A percentile compares a stretch with the other conserved stretches of the same genome.
These are phyloP conservation scores for Coelastrella sp. DNA, from an alignment of 139 green algal species.

Conservation along the genomic window DNA sequence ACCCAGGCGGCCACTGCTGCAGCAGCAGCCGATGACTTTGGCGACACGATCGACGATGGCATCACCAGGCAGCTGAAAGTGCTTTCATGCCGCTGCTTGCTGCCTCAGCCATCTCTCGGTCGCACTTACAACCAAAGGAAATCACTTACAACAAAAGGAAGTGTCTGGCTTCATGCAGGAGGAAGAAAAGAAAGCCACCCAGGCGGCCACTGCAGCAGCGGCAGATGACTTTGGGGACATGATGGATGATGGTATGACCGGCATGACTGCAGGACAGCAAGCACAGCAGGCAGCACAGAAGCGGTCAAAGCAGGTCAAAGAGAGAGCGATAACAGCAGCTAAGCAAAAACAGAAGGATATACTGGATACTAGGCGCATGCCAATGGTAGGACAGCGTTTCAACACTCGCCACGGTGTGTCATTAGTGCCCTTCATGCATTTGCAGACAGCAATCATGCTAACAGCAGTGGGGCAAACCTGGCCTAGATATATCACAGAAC, in stretches of 20 bases:
- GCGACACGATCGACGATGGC: not conserved
- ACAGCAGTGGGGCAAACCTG: too few relatives aligned
- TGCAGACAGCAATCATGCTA: too few relatives aligned
- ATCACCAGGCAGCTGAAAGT: not conserved
- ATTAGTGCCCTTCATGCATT: too few relatives aligned
- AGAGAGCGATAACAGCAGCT: slow-evolving; percentile 14
- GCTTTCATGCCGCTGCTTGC: too few relatives aligned
- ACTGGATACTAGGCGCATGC: not conserved
- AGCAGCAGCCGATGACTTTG: not conserved
- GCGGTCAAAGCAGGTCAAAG: not conserved
- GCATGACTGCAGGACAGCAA: not conserved
- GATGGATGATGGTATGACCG: not conserved
- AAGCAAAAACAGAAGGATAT: slow-evolving; percentile 14
- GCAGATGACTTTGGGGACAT: not conserved
- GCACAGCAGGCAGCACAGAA: not conserved
- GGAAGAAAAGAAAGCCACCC: slow-evolving; percentile 20
- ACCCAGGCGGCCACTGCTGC: not conserved
- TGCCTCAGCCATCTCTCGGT: not conserved
- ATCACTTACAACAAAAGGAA: not conserved
- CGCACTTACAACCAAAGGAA: not conserved
- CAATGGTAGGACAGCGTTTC: not conserved
- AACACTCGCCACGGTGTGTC: too few relatives aligned
- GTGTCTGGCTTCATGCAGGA: slow-evolving; percentile 2
- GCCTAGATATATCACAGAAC: too few relatives aligned
- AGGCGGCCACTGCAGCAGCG: slow-evolving; percentile 6